A percentile compares a stretch with the other conserved stretches of the same genome.
Conservation (phyloP, 1,139 yeast genomes). For the Blastobotrys illinoisensis region DNA sequence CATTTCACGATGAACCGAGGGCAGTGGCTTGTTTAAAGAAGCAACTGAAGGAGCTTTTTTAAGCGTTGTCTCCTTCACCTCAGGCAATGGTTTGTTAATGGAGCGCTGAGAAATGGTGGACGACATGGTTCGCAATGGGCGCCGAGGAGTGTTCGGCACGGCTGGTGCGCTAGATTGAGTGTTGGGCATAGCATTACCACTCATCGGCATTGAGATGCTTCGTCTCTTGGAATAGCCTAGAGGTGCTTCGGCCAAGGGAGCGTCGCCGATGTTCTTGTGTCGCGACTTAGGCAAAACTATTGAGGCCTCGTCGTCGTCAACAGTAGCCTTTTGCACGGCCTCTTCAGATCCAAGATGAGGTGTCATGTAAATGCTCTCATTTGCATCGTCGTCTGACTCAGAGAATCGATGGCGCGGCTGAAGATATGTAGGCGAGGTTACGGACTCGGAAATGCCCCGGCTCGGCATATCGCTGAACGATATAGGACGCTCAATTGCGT, state of each 20-base stretch:
- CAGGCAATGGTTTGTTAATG: background rate
- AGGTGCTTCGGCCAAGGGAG: background rate
- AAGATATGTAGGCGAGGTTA: background rate
- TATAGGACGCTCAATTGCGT: background rate
- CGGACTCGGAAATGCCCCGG: background rate
- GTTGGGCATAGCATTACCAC: background rate
- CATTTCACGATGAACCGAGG: background rate
- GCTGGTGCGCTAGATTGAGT: background rate
- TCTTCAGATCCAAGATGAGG: background rate
- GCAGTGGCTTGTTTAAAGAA: background rate
- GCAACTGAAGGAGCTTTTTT: background rate
- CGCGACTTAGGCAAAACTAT: background rate
- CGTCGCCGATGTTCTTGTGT: background rate
- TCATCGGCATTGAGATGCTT: background rate
- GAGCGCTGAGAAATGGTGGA: background rate
- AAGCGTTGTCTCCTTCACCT: background rate
- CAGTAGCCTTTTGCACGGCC: background rate
- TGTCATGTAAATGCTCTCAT: background rate
- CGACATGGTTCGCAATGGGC: background rate
- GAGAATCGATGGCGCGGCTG: background rate
- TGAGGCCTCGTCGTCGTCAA: background rate
- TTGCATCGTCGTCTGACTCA: background rate
- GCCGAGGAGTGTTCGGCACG: background rate
- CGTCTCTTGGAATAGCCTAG: background rate
- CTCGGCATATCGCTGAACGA: background rate